These are phyloP conservation scores for Mucor irregularis DNA, from an alignment of 371 early-diverging fungal genomes.

Conservation along the genomic window DNA sequence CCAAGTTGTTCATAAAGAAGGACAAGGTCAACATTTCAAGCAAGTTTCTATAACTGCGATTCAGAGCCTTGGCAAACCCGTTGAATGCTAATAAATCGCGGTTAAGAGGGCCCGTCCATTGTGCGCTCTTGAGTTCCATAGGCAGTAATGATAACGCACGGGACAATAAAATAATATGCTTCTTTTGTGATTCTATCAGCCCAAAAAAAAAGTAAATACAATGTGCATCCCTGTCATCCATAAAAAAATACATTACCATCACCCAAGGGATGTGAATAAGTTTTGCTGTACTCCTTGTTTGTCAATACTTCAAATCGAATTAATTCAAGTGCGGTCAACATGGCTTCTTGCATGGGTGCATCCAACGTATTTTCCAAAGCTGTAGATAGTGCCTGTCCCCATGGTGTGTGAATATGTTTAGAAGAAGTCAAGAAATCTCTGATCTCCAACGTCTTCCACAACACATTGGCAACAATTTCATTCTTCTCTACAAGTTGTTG, in stretches of 20 bases:
- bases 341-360: conserved; percentile 48
- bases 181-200: conserved; percentile 12
- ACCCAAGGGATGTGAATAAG: conserved; percentile 46
- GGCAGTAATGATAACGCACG: conserved; percentile 61
- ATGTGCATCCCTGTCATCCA: neutral
- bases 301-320: conserved; percentile 59
- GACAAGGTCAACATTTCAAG: conserved; percentile 63
- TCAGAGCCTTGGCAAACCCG: conserved; percentile 64
- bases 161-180: conserved; percentile 40
- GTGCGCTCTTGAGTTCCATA: conserved; percentile 44
- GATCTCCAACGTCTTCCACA: conserved; percentile 55
- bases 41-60: conserved; percentile 62
- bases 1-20: conserved; percentile 53
- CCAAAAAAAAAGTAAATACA: neutral
- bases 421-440: conserved; percentile 52
- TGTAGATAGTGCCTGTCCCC: conserved; percentile 47
- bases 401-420: conserved; percentile 49
- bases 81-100: conserved; percentile 77
- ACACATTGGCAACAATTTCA: conserved; percentile 52
- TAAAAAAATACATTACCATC: conserved; percentile 31
- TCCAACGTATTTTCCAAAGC: conserved; percentile 20
- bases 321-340: conserved; percentile 62
- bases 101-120: conserved; percentile 69
- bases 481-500: conserved; percentile 45
- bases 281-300: conserved; percentile 51